Percentiles rank a stretch among this genome's conserved stretches.
These are phyloP conservation scores for Sphagnum magellanicum DNA, from an alignment of 228 moss, liverwort and hornwort genomes.

Conservation along the genomic window DNA sequence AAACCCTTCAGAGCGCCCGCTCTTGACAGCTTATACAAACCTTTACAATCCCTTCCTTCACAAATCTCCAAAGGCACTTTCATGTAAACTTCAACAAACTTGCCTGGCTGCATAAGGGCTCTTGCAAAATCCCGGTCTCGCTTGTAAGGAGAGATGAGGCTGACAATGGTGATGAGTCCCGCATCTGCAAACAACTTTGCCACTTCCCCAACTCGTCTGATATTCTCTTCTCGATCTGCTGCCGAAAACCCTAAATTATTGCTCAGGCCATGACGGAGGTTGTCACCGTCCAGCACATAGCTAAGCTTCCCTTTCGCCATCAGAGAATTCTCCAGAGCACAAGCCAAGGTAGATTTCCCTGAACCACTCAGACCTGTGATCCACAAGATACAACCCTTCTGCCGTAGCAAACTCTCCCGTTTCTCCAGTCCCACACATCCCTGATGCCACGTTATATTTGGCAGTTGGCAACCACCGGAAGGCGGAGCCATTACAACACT, in stretches of 20 bases:
- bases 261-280: conserved; percentile 44
- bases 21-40: conserved; percentile 60
- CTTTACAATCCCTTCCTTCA: conserved; percentile 63
- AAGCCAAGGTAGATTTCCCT: conserved; percentile 49
- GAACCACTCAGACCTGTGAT: conserved; percentile 56
- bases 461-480: no score
- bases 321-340: conserved; percentile 38
- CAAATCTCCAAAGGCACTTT: conserved; percentile 62
- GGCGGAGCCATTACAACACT: no score
- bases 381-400: conserved; percentile 29
- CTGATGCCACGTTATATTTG: neutral
- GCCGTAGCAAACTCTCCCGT: neutral
- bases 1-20: conserved; percentile 62
- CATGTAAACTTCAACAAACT: conserved; percentile 71
- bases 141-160: conserved; percentile 68
- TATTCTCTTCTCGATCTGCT: conserved; percentile 66
- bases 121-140: conserved; percentile 51
- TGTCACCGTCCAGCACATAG: conserved; percentile 50
- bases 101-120: conserved; percentile 20
- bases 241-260: conserved; percentile 55
- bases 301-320: conserved; percentile 27
- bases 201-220: conserved; percentile 65
- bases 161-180: conserved; percentile 58
- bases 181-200: conserved; percentile 65
- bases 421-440: neutral